phyloP scores from a whole-genome alignment of 345 rosid genomes.

The Euphorbia lathyris region DNA sequence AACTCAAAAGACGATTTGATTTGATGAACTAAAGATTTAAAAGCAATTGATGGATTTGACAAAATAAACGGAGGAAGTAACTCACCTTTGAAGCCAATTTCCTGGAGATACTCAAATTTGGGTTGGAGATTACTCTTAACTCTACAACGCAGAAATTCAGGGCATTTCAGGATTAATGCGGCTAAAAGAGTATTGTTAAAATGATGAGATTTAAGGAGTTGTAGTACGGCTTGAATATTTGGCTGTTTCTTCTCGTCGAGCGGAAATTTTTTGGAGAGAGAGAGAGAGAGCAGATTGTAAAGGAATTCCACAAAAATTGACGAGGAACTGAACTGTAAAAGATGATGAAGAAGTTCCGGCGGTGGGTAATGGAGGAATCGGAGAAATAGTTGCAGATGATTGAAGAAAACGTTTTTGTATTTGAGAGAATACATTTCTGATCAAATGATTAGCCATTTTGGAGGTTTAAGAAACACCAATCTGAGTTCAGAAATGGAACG shows the following conservation, averaged over 20 bases:
- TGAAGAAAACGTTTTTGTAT: constrained; percentile 3
- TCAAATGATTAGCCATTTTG: neutral
- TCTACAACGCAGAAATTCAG: constrained; percentile 4
- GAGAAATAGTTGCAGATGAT: neutral
- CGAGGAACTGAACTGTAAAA: no score
- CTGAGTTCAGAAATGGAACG: no score
- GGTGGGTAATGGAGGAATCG: neutral
- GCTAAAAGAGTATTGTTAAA: constrained; percentile 14
- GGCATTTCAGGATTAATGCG: constrained; percentile 15
- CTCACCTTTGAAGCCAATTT: constrained; percentile 18
- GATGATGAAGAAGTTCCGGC: neutral
- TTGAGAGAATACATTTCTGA: neutral
- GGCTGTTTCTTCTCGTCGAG: constrained; percentile 2
- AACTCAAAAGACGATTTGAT: constrained; percentile 23
- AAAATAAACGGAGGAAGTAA: constrained; percentile 16
- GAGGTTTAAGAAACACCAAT: neutral
- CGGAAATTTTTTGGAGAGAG: constrained; percentile 13
- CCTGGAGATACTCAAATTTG: constrained; percentile 18
- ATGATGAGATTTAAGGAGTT: constrained; percentile 15
- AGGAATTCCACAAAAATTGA: constrained; percentile 26
- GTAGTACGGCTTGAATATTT: constrained; percentile 8
- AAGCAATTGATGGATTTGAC: constrained; percentile 10
- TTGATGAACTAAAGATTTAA: constrained; percentile 9
- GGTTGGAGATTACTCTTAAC: constrained; percentile 11
- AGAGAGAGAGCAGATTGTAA: constrained; percentile 18